Conservation (phyloP, 331 rosid species). For the Acacia concinna region DNA sequence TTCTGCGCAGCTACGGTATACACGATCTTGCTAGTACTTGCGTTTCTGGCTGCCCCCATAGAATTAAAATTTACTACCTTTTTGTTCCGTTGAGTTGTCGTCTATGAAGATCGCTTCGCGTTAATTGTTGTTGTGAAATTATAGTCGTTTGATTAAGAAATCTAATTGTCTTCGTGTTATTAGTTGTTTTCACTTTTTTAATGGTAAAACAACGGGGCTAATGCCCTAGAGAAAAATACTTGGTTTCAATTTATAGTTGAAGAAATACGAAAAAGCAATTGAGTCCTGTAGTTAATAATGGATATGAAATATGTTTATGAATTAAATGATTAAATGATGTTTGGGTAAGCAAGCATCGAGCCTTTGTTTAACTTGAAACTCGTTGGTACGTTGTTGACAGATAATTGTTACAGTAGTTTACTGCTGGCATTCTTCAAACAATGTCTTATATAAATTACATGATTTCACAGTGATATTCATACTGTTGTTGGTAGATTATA, state of each 20-base stretch:
- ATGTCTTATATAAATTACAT: not conserved
- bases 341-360: not conserved
- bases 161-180: not conserved
- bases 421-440: not conserved
- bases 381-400: not conserved
- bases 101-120: not conserved
- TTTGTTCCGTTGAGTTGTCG: not conserved
- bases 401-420: not conserved
- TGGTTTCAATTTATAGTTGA: not conserved
- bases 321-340: not conserved
- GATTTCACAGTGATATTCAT: slow-evolving; percentile 5
- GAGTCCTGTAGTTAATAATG: not conserved
- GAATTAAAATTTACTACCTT: not conserved
- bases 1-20: slow-evolving; percentile 63
- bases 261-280: not conserved
- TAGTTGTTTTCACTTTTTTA: not conserved
- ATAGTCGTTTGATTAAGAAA: not conserved
- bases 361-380: not conserved
- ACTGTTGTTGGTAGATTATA: not conserved
- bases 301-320: not conserved
- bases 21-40: not conserved
- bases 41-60: not conserved
- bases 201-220: not conserved
- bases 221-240: not conserved
- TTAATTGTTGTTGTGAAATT: not conserved